Evolutionary conservation across 176 grass and related monocot species (phyloP).

Genomic region (Rhynchospora tenuis): DNA sequence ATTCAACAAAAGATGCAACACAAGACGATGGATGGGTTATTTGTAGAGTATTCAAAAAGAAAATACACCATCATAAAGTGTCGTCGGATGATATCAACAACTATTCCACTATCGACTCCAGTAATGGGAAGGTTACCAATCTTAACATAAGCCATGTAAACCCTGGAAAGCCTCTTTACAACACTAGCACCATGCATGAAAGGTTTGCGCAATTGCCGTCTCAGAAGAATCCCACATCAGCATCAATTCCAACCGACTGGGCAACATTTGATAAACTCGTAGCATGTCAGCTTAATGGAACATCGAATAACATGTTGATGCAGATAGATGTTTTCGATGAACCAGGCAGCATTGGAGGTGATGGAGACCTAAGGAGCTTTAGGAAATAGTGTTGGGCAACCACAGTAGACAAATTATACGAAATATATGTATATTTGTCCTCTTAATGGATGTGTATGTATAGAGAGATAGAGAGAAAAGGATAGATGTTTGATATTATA

Average conservation of each 20-base stretch:
- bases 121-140: not conserved
- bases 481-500: not conserved
- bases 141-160: not conserved
- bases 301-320: not conserved
- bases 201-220: not conserved
- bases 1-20: not conserved
- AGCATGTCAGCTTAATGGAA: not conserved
- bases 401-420: not conserved
- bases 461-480: not conserved
- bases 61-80: constrained; percentile 25
- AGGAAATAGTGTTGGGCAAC: not conserved
- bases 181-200: not conserved
- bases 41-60: constrained; percentile 75
- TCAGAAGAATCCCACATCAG: not conserved
- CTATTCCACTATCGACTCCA: not conserved
- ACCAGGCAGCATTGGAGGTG: not conserved
- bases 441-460: not conserved
- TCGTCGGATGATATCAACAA: not conserved
- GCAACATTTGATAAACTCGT: constrained; percentile 2
- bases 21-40: constrained; percentile 73
- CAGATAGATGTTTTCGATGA: not conserved
- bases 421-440: not conserved
- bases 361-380: not conserved
- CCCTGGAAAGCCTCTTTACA: not conserved
- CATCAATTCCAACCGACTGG: not conserved